Evolutionary conservation across 495 filamentous ascomycete species (phyloP), one percentile per base, ranked within the genome.

Genomic region (Penicillium arizonense): DNA sequence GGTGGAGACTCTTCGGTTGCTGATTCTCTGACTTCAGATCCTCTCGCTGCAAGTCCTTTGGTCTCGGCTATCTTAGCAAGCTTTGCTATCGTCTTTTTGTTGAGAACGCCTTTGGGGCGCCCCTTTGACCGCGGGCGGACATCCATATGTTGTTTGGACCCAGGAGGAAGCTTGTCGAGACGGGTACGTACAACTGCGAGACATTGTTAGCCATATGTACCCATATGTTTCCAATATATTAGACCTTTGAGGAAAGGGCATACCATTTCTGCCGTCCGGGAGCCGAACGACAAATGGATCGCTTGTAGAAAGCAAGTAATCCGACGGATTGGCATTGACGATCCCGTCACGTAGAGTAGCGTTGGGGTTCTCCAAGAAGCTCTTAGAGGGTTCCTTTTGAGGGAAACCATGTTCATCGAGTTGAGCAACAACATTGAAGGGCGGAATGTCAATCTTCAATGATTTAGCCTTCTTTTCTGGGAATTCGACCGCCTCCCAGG

Each of bases 401-500:
- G 78, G 72, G 30, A 87, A 75, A 6, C 84, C 84, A 63, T 82
- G 74, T 33, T 77, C 62, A 56, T 87, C 82, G 12, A 81, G 55
- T 12, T 77, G 56, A 9, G 68, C 64, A 42, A 61, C 45, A 6
- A 61, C 70, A 47, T 77, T 64, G 20, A 72, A 59, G 13, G 69
- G 63, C 9, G 71, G 72, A 38, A 71, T 56, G 26, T 50, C 18
- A 37, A 65, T 26, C 20, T 55, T 67, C 14, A 59, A 50, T 12
- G 62, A 48, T 40, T 75, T 77, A 18, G 55, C 18, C 26, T 69
- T 67, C 41, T 73, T 75, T n/a, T 67, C 60, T 26, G 68, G 53
- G 32, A 71, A 74, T 47, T 74, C 72, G 16, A 87, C 83, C 3
- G 81, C 80, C 56, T 86, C 82, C 77, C 83, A 87, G 12, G 65